phyloP scores from a whole-genome alignment of 441 rosid genomes.

The Gossypium davidsonii region DNA sequence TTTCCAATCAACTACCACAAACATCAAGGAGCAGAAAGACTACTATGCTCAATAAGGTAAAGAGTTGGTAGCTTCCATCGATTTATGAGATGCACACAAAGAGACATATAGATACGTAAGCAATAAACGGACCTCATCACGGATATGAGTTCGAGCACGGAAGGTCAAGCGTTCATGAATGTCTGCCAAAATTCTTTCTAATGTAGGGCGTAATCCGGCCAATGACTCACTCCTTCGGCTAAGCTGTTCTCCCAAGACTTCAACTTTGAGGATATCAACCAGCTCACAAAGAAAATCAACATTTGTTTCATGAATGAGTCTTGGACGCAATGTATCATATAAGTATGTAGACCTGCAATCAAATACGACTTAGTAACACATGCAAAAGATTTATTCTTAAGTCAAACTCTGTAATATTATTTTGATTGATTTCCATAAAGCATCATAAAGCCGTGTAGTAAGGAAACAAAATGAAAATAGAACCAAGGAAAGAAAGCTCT shows the following conservation, averaged over 20 bases:
- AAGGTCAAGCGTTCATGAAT: conserved; percentile 89
- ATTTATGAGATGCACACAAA: neutral
- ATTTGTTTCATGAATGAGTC: conserved; percentile 80
- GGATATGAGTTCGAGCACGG: conserved; percentile 89
- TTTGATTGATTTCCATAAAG: conserved; percentile 6
- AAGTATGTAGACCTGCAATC: conserved; percentile 73
- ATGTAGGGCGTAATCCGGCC: conserved; percentile 80
- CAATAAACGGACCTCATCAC: conserved; percentile 65
- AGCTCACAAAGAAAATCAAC: conserved; percentile 92
- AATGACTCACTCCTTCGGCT: conserved; percentile 69
- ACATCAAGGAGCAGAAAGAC: neutral
- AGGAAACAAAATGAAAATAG: neutral
- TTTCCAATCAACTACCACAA: neutral
- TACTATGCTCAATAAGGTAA: neutral
- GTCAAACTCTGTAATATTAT: neutral
- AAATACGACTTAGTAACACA: conserved; percentile 10
- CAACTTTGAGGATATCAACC: conserved; percentile 87
- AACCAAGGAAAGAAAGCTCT: neutral
- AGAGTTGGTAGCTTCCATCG: neutral
- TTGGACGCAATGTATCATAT: conserved; percentile 91
- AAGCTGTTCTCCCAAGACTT: conserved; percentile 85
- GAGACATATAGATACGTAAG: neutral
- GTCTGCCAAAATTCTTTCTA: conserved; percentile 88
- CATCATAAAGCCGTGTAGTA: neutral
- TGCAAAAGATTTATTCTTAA: neutral